A percentile compares a stretch with the other conserved stretches of the same genome.
Evolutionary conservation across 345 rosid species (phyloP).

Genomic region (Citropsis articulata): DNA sequence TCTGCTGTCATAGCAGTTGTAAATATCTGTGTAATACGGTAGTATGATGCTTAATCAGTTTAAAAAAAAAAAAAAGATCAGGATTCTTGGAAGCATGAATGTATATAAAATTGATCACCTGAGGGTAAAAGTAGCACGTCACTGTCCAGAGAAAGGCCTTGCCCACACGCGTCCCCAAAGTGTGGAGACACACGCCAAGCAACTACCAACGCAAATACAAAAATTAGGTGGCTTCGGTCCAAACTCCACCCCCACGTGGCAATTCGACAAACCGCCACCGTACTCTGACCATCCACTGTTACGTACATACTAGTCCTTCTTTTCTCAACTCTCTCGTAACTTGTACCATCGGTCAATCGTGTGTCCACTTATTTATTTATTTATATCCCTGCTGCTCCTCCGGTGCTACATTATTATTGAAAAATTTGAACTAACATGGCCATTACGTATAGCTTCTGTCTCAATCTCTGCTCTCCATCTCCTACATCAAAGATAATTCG

Average conservation of each 20-base stretch:
- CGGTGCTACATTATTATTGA: background rate
- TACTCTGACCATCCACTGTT: constrained; percentile 4
- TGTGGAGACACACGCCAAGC: background rate
- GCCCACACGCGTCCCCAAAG: constrained; percentile 11
- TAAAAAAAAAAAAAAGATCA: too few species aligned
- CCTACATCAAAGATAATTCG: background rate
- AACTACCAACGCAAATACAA: background rate
- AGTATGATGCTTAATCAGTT: too few species aligned
- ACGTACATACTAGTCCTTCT: background rate
- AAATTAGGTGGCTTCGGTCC: background rate
- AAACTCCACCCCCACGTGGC: constrained; percentile 1
- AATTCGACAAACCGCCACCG: background rate
- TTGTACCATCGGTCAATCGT: too few species aligned
- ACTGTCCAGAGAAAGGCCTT: background rate
- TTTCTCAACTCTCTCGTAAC: background rate
- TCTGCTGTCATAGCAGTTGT: too few species aligned
- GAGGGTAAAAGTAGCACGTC: background rate
- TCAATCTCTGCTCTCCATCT: constrained; percentile 38
- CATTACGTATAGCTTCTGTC: constrained; percentile 35
- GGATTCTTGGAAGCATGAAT: too few species aligned
- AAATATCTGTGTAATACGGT: too few species aligned
- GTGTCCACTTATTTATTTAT: too few species aligned
- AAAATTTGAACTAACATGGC: constrained; percentile 24
- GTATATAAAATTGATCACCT: background rate
- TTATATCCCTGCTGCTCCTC: background rate